Evolutionary conservation across 306 rosid species (phyloP), one percentile per base, ranked within the genome.

Genomic region (Leucaena leucocephala): DNA sequence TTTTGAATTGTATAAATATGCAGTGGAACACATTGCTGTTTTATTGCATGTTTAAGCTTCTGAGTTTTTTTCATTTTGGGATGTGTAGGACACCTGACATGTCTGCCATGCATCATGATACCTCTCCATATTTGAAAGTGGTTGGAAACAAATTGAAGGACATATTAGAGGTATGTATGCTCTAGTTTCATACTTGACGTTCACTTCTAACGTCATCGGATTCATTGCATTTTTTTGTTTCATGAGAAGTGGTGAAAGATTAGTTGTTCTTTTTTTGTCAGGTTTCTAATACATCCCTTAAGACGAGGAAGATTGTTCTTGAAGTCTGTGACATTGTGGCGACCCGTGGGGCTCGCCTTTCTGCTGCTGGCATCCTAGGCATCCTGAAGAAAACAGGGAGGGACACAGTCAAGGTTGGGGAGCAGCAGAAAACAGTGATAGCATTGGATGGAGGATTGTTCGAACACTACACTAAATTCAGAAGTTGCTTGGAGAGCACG

Each of bases 371-470:
- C 66, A 88, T 88, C 54, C 69, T 88, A 1, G 97, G 98, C 77
- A 90, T 95, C 81, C 77, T 95, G 48, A 95, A 87, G 90, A 95
- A 95, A 87, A 45, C 86, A 78, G 98, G 98, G 80, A 90, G 98
- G 83, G 98, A 92, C 81, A 80, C 85, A 0, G 78, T 72, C 9
- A 92, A 78, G 86, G 88, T 63, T 15, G 96, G 89, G 80, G 93
- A 87, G 85, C 87, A 82, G 77, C 97, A 88, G 82, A 91, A 78
- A 71, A 84, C 98, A 22, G 97, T 90, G 63, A 81, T 95, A 74
- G 91, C 98, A 49, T 43, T 95, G 86, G 98, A 95, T 68, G 98
- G 98, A 19, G 98, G 98, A 59, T 79, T 95, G 82, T 95, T 82
- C 66, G 98, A 95, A 88, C 98, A 92, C 82, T 92, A 92, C 83